A percentile compares a stretch with the other conserved stretches of the same genome.
phyloP scores from a whole-genome alignment of 129 eudicot species.

The Chrysanthemum seticuspe region DNA sequence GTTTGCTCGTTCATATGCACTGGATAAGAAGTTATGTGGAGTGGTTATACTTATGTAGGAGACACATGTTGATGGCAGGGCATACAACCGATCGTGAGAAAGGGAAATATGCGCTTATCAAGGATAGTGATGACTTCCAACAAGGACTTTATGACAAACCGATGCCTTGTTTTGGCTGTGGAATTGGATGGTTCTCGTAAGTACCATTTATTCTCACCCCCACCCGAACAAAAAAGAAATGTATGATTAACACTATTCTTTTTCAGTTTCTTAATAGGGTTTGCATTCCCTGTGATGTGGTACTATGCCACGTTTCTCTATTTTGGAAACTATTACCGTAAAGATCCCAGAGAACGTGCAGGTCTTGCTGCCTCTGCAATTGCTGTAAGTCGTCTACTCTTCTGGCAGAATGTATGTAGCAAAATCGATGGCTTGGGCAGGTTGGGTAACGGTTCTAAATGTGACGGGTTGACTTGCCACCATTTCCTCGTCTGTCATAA shows the following conservation, averaged over 20 bases:
- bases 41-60: constrained; percentile 36
- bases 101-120: constrained; percentile 69
- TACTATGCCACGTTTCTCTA: constrained; percentile 83
- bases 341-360: constrained; percentile 97
- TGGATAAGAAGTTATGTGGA: constrained; percentile 26
- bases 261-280: constrained; percentile 71
- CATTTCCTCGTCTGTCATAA: not conserved
- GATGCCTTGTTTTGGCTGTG: constrained; percentile 97
- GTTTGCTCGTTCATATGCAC: not conserved
- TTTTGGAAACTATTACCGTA: constrained; percentile 87
- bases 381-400: constrained; percentile 48
- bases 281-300: constrained; percentile 81
- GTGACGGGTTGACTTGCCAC: not conserved
- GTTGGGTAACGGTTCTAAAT: constrained; percentile 1
- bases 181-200: constrained; percentile 98
- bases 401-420: not conserved
- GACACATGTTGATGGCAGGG: constrained; percentile 41
- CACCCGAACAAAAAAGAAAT: no score
- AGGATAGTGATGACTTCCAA: constrained; percentile 70
- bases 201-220: constrained; percentile 28
- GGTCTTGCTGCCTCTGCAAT: constrained; percentile 99
- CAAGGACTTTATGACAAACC: constrained; percentile 83
- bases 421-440: not conserved
- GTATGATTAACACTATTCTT: not conserved
- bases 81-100: constrained; percentile 60